Evolutionary conservation across 2,329 filamentous ascomycete species (phyloP), one percentile per base, ranked within the genome.

Genomic region (Penicillium verrucosum): DNA sequence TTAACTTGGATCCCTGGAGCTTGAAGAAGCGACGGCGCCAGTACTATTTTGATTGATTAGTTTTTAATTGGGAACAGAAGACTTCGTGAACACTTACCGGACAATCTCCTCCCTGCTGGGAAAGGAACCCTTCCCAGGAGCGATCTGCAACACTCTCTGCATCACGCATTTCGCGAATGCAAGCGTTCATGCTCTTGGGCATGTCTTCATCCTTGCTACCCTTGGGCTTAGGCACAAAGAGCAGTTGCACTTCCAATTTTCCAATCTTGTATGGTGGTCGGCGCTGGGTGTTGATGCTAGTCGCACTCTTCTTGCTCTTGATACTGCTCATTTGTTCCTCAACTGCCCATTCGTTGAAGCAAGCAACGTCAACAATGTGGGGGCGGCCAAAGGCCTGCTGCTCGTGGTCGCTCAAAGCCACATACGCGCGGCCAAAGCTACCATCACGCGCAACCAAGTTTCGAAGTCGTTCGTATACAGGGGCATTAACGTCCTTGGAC

Each of bases 171-270:
- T 97, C 94, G 18, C 94, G 85, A 65, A 97, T 89, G 73, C 92
- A 96, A 42, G 90, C 89, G 75, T 94, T 96, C 92, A 99, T 96
- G 79, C 92, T 97, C 86, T 97, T 97, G 53, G 94, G 94, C 91
- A 99, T 97, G 65, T 97, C 93, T 16, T 97, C 92, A 62, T 97
- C 94, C 48, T 86, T 86, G 30, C 87, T 82, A 43, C 89, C 89
- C 79, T 90, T 93, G 5, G 94, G 93, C 67, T 92, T 91, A 0
- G 94, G 94, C 1, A 99, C 92, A 69, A 96, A 99, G 14, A 99
- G 81, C 9, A 99, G 83, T 77, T 99, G 94, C 38, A 99, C 80
- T 72, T 96, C 90, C 53, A 99, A 82, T 77, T 96, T 96, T 63
- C 92, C 94, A 68, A 99, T 86, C 76, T 93, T 91, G 79, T 99